Evolutionary conservation across 148 eudicot species (phyloP).

Genomic region (Heliosperma pusillum): DNA sequence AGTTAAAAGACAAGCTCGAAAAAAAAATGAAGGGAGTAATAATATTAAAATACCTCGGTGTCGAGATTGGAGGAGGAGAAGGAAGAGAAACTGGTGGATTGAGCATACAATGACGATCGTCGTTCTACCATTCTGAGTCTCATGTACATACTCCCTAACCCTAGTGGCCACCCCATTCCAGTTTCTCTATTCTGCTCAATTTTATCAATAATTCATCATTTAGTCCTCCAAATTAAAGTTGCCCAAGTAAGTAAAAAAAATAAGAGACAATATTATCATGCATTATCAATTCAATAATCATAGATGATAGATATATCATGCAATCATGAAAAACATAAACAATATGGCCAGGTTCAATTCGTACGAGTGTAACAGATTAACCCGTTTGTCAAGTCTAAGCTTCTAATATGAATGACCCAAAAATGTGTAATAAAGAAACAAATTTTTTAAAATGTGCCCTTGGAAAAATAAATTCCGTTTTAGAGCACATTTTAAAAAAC

Average conservation of each 20-base stretch:
- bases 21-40: too few relatives aligned
- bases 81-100: conserved; percentile 54
- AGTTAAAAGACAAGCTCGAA: not conserved
- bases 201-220: not conserved
- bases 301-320: not conserved
- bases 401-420: not conserved
- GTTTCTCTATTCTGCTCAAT: conserved; percentile 26
- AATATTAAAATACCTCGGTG: conserved; percentile 43
- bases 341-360: too few relatives aligned
- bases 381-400: not conserved
- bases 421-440: too few relatives aligned
- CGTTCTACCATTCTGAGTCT: conserved; percentile 32
- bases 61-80: conserved; percentile 61
- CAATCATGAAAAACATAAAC: not conserved
- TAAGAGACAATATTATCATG: not conserved
- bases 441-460: too few relatives aligned
- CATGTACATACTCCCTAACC: conserved; percentile 49
- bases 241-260: too few relatives aligned
- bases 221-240: too few relatives aligned
- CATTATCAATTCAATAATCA: not conserved
- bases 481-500: too few relatives aligned
- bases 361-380: not conserved
- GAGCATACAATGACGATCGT: conserved; percentile 20
- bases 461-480: too few relatives aligned
- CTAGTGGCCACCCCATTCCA: conserved; percentile 63